Evolutionary conservation across 495 filamentous ascomycete species (phyloP).

Genomic region (Annulohypoxylon moriforme): DNA sequence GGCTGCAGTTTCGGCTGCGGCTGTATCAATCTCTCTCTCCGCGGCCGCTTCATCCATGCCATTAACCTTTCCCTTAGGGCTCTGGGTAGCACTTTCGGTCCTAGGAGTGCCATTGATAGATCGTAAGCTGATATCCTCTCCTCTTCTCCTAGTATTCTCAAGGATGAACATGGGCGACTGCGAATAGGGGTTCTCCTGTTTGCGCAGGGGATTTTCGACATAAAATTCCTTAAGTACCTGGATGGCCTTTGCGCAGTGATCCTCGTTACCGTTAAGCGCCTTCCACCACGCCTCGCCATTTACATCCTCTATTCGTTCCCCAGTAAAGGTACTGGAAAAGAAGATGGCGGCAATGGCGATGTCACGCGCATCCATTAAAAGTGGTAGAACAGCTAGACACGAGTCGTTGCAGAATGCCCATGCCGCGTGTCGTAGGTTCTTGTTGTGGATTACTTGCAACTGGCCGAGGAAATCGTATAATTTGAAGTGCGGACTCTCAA

Average conservation of each 20-base stretch:
- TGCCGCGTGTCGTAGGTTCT: constrained; percentile 79
- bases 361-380: constrained; percentile 80
- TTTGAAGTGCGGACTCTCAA: constrained; percentile 84
- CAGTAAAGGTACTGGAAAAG: constrained; percentile 77
- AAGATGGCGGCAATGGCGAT: constrained; percentile 90
- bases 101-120: constrained; percentile 50
- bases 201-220: constrained; percentile 70
- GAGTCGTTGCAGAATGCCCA: constrained; percentile 96
- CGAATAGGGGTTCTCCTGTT: constrained; percentile 54
- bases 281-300: constrained; percentile 90
- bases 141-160: constrained; percentile 58
- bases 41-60: constrained; percentile 47
- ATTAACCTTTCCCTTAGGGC: constrained; percentile 50
- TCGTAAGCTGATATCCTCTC: constrained; percentile 53
- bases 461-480: constrained; percentile 80
- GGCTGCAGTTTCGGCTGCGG: constrained; percentile 48
- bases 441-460: constrained; percentile 76
- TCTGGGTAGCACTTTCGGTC: constrained; percentile 54
- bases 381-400: constrained; percentile 81
- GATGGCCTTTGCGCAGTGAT: constrained; percentile 72
- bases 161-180: constrained; percentile 59
- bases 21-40: constrained; percentile 46
- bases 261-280: constrained; percentile 70
- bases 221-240: constrained; percentile 80
- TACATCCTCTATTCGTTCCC: constrained; percentile 78